Evolutionary conservation across 345 rosid genomes (phyloP).

Genomic region (Populus ilicifolia): DNA sequence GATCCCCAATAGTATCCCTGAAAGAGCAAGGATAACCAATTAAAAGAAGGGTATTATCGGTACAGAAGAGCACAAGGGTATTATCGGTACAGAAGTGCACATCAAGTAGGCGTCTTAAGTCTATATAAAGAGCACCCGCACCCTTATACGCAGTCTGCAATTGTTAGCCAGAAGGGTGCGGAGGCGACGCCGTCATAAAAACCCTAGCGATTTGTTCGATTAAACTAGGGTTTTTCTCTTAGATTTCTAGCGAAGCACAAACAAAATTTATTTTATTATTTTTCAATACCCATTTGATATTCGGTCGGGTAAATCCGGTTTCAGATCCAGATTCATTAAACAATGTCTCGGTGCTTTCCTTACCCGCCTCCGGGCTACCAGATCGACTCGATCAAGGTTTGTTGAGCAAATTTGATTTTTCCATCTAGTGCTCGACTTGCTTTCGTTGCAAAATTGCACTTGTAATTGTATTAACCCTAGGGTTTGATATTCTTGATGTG

Average conservation of each 20-base stretch:
- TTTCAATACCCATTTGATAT: neutral
- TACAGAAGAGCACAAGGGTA: neutral
- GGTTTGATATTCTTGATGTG: neutral
- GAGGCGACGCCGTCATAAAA: neutral
- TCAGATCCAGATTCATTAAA: conserved; percentile 10
- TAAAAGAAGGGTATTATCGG: conserved; percentile 5
- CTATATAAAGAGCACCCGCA: neutral
- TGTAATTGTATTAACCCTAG: neutral
- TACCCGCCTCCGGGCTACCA: conserved; percentile 34
- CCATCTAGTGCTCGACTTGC: conserved; percentile 37
- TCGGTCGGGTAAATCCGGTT: neutral
- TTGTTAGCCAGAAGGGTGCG: neutral
- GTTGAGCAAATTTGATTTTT: conserved; percentile 44
- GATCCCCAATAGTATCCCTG: neutral
- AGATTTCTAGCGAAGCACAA: neutral
- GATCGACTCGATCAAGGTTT: conserved; percentile 61
- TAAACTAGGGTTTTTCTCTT: neutral
- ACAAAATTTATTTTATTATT: neutral
- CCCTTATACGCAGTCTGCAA: fast-evolving
- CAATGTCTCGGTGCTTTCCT: conserved; percentile 59
- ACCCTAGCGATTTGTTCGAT: neutral
- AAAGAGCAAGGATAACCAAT: neutral
- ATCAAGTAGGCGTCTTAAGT: neutral
- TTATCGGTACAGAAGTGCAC: neutral
- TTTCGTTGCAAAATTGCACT: neutral